Base-by-base conservation (phyloP, 148 eudicot species). In the Polygonum aviculare region DNA sequence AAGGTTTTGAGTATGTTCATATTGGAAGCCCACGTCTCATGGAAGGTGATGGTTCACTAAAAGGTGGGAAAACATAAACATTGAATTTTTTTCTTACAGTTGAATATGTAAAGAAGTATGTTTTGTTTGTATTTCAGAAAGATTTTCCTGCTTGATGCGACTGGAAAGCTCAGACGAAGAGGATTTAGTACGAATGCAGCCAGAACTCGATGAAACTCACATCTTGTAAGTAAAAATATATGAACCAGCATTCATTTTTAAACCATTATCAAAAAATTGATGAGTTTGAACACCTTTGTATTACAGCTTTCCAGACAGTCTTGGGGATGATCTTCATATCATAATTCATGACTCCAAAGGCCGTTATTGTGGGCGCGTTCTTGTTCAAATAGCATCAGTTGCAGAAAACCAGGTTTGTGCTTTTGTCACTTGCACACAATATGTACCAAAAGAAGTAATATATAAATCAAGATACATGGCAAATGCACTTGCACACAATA, bases 1-100 rank as follows among this genome's bases (percentile, higher is more conserved):
- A 84, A 81, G 87, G 91, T 77, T 73, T 86, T 87, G 89, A 88
- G 52, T 90, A 90, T 79, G 78, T 86, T 54, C 83, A 84, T 26
- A 88, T 85, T 77, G 90, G 94, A 62, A 31, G 36, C 12, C 57
- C 15, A 4, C 57, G 16, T 51, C 57, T 16, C 57, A 50, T 50
- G n/a, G 47, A 44, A 44, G 47, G 47, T 44, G 6, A 44, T 44
- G 45, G 47, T 86, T 79, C 71, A 65, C 16, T 35, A 35, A 63
- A 33, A 14, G 65, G 76, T 18, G 51, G 41, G 33, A 15, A 44
- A 55, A 41, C 33, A 19, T 73, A 26, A 57, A 40, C 14, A 9
- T 55, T 18, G 57, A 26, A 70, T 47, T 38, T 75, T 62, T 76
- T 18, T 60, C 52, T 18, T 55, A 4, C 5, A 12, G n/a, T 10